Conservation (phyloP, 352 stramenopile genomes). For the Pythium rhizo-oryzae region DNA sequence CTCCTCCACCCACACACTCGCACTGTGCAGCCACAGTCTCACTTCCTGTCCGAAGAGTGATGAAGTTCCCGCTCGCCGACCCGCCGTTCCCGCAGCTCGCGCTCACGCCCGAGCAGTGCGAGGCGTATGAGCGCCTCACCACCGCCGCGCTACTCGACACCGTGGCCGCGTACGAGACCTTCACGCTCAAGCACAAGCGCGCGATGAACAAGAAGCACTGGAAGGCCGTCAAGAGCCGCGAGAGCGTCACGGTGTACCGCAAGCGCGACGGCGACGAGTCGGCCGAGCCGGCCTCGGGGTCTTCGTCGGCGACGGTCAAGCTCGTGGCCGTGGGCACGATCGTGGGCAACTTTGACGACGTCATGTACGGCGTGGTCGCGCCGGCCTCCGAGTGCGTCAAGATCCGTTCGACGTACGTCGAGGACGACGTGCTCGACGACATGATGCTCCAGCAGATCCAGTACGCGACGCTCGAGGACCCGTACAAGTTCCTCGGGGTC, state of each 20-base stretch:
- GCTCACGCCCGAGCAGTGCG: constrained; percentile 41
- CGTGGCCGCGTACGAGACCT: constrained; percentile 11
- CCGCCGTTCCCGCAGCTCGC: constrained; percentile 37
- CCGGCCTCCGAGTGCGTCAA: constrained; percentile 31
- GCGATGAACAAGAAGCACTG: constrained; percentile 9
- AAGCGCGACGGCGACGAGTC: background rate
- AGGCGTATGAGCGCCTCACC: constrained; percentile 34
- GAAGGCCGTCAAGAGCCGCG: constrained; percentile 17
- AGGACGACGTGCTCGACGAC: constrained; percentile 30
- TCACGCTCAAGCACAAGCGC: background rate
- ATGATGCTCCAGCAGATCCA: constrained; percentile 50
- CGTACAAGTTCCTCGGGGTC: constrained; percentile 28
- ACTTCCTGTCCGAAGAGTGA: background rate
- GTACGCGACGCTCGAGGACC: constrained; percentile 33
- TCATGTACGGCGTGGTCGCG: constrained; percentile 27
- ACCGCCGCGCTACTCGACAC: constrained; percentile 3
- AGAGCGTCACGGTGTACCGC: constrained; percentile 13
- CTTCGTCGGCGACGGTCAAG: background rate
- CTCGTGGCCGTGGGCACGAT: constrained; percentile 19
- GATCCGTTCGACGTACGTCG: constrained; percentile 12
- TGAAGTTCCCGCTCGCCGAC: constrained; percentile 27
- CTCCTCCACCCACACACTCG: background rate
- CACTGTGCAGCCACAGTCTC: background rate
- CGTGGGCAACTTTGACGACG: constrained; percentile 15
- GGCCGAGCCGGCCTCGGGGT: background rate